These are phyloP conservation scores for Croton laevigatus DNA, from an alignment of 441 rosid genomes.

Conservation along the genomic window DNA sequence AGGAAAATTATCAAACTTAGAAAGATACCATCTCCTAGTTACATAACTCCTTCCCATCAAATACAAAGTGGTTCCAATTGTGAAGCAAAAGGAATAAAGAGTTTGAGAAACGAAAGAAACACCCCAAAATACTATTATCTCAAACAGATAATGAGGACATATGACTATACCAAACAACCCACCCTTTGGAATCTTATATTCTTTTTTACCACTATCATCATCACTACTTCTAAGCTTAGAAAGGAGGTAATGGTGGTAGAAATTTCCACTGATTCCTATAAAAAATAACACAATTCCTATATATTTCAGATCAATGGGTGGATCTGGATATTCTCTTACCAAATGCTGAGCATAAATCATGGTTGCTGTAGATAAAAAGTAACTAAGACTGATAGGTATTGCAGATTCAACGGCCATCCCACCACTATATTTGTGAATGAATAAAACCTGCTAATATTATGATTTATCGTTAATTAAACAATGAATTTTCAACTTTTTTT, in stretches of 20 bases:
- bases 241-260: constrained; percentile 70
- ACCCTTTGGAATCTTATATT: constrained; percentile 65
- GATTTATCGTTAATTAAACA: no score
- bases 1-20: constrained; percentile 66
- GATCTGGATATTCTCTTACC: constrained; percentile 36
- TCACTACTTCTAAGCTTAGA: constrained; percentile 45
- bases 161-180: constrained; percentile 54
- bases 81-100: constrained; percentile 31
- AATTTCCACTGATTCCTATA: constrained; percentile 57
- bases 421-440: constrained; percentile 69
- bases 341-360: constrained; percentile 53
- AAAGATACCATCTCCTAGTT: constrained; percentile 68
- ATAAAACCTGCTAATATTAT: constrained; percentile 39
- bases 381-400: constrained; percentile 37
- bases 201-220: constrained; percentile 36
- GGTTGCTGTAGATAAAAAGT: constrained; percentile 34
- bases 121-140: constrained; percentile 55
- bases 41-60: constrained; percentile 57
- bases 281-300: constrained; percentile 42
- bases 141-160: constrained; percentile 81
- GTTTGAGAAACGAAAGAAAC: constrained; percentile 60
- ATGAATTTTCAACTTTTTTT: no score
- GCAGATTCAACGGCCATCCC: constrained; percentile 35
- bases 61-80: constrained; percentile 40
- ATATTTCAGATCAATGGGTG: constrained; percentile 43